Evolutionary conservation across 495 filamentous ascomycete genomes (phyloP).

Genomic region (Terfezia boudieri): DNA sequence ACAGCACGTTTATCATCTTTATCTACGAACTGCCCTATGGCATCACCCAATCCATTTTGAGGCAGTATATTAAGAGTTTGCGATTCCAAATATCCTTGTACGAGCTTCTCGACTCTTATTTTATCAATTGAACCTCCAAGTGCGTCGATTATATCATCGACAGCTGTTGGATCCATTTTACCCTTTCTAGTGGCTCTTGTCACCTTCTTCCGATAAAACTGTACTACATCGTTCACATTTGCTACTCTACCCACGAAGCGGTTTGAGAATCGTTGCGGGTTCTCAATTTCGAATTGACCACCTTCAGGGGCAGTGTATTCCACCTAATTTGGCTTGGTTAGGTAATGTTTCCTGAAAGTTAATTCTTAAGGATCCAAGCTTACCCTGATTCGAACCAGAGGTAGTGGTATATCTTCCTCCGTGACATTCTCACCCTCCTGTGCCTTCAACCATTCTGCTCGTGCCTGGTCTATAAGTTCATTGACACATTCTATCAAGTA

Average conservation of each 20-base stretch:
- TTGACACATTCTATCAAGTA: slow-evolving; percentile 58
- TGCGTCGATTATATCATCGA: slow-evolving; percentile 4
- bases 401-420: slow-evolving; percentile 44
- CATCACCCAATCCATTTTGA: slow-evolving; percentile 76
- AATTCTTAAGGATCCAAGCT: background rate
- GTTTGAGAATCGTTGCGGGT: slow-evolving; percentile 91
- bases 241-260: slow-evolving; percentile 76
- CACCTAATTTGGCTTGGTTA: slow-evolving; percentile 23
- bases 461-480: slow-evolving; percentile 68
- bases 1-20: slow-evolving; percentile 91
- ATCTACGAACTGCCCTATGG: slow-evolving; percentile 77
- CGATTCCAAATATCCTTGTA: slow-evolving; percentile 59
- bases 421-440: slow-evolving; percentile 36
- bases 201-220: slow-evolving; percentile 75
- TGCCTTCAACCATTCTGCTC: slow-evolving; percentile 48
- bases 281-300: slow-evolving; percentile 72
- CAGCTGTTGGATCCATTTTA: slow-evolving; percentile 26
- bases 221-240: slow-evolving; percentile 81
- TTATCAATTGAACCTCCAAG: slow-evolving; percentile 35
- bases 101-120: slow-evolving; percentile 70
- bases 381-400: slow-evolving; percentile 55
- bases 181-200: slow-evolving; percentile 21
- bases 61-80: slow-evolving; percentile 80
- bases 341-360: background rate
- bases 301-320: slow-evolving; percentile 78